A percentile compares a stretch with the other conserved stretches of the same genome.
phyloP scores from a whole-genome alignment of 163 green algal species.

The Chlorella variabilis region DNA sequence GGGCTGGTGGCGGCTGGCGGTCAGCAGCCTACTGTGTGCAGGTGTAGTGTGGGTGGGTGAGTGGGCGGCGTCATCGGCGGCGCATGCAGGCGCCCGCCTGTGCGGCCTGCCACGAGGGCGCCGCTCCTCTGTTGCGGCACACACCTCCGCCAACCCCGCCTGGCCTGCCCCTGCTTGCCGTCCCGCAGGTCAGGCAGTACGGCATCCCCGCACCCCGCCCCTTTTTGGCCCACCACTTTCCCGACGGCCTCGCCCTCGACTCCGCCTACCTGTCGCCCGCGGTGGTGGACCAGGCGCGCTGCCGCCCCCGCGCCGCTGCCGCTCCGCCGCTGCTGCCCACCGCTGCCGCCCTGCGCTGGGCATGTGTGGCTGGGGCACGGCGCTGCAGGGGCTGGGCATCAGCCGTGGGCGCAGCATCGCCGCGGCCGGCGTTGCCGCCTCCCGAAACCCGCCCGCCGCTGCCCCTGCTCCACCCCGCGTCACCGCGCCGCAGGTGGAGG shows the following conservation, averaged over 20 bases:
- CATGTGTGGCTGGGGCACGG: slow-evolving; percentile 59
- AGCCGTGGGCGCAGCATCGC: not conserved
- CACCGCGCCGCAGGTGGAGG: slow-evolving; percentile 65
- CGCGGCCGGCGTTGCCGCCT: not conserved
- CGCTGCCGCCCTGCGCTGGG: slow-evolving; percentile 28
- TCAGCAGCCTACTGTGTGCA: too few relatives aligned
- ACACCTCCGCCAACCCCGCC: too few relatives aligned
- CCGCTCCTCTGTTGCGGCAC: too few relatives aligned
- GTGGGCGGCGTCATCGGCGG: too few relatives aligned
- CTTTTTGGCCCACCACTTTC: slow-evolving; percentile 73
- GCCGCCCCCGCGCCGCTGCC: slow-evolving; percentile 38
- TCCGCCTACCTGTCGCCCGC: slow-evolving; percentile 53
- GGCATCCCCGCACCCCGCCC: slow-evolving; percentile 60
- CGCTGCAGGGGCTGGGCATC: too few relatives aligned
- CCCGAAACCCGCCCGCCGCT: too few relatives aligned
- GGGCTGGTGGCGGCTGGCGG: too few relatives aligned
- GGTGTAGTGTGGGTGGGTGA: too few relatives aligned
- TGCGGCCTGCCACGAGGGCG: too few relatives aligned
- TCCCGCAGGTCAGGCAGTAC: slow-evolving; percentile 63
- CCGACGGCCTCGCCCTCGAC: slow-evolving; percentile 73
- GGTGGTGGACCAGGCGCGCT: slow-evolving; percentile 66
- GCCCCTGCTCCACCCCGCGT: slow-evolving; percentile 9
- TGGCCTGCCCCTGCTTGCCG: too few relatives aligned
- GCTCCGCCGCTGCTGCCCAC: too few relatives aligned
- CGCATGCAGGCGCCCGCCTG: too few relatives aligned